Percentiles rank a stretch among this genome's conserved stretches.
These are phyloP conservation scores for Sindora glabra DNA, from an alignment of 306 rosid genomes.

Conservation along the genomic window DNA sequence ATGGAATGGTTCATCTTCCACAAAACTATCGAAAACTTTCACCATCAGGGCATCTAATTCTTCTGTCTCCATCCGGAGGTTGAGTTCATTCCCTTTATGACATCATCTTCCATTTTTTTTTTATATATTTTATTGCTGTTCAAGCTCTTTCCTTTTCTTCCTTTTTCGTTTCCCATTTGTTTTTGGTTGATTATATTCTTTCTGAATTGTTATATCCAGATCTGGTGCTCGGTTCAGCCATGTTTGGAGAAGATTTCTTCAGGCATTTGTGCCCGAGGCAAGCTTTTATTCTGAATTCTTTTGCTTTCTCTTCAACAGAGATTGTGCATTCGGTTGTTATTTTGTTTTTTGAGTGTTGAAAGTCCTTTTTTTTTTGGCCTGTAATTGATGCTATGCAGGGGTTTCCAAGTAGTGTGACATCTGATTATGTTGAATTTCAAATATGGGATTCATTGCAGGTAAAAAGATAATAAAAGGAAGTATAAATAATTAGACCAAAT, in stretches of 20 bases:
- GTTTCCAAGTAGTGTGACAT: slow-evolving; percentile 87
- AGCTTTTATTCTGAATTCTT: slow-evolving; percentile 11
- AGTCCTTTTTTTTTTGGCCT: neutral
- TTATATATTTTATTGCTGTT: no score
- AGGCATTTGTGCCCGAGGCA: slow-evolving; percentile 97
- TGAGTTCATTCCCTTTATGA: neutral
- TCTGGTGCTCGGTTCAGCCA: slow-evolving; percentile 60
- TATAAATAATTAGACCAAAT: neutral
- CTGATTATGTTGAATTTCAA: slow-evolving; percentile 92
- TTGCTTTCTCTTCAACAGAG: neutral
- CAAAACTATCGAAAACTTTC: slow-evolving; percentile 76
- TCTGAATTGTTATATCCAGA: slow-evolving; percentile 20
- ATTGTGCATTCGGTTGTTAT: neutral
- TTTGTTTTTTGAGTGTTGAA: neutral
- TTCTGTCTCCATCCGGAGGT: slow-evolving; percentile 54
- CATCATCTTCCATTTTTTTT: neutral
- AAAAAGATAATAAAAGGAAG: slow-evolving; percentile 1
- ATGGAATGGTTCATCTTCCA: slow-evolving; percentile 76
- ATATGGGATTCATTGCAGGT: slow-evolving; percentile 95
- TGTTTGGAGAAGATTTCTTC: slow-evolving; percentile 65
- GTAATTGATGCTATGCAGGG: slow-evolving; percentile 40
- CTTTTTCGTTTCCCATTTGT: neutral
- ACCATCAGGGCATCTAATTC: slow-evolving; percentile 62
- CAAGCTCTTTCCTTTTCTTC: neutral
- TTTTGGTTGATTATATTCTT: neutral